Evolutionary conservation across 805 yeast species (phyloP).

Genomic region (Suhomyces xylopsoci): DNA sequence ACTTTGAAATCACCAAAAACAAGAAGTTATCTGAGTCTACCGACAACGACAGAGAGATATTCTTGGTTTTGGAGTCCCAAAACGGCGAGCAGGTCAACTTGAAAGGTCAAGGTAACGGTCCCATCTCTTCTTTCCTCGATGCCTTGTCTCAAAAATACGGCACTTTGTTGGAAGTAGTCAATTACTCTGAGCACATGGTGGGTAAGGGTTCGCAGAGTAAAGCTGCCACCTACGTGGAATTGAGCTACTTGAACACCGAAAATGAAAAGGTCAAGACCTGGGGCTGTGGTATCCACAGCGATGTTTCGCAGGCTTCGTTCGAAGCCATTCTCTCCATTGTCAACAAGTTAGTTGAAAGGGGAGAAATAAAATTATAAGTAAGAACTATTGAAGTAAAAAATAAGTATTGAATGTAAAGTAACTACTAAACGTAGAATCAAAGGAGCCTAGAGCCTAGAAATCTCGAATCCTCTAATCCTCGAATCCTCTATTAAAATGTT

Average conservation of each 20-base stretch:
- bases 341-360: slow-evolving; percentile 22
- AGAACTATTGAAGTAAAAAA: too few relatives aligned
- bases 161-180: slow-evolving; percentile 56
- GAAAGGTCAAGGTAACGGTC: slow-evolving; percentile 72
- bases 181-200: slow-evolving; percentile 70
- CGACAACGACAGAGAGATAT: slow-evolving; percentile 19
- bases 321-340: slow-evolving; percentile 26
- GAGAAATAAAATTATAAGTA: slow-evolving; percentile 19
- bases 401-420: too few relatives aligned
- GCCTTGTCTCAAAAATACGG: slow-evolving; percentile 55
- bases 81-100: slow-evolving; percentile 20
- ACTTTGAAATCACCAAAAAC: slow-evolving; percentile 22
- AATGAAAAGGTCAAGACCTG: slow-evolving; percentile 33
- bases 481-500: too few relatives aligned
- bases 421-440: too few relatives aligned
- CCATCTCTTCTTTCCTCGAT: slow-evolving; percentile 68
- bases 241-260: slow-evolving; percentile 32
- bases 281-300: slow-evolving; percentile 45
- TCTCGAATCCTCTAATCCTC: too few relatives aligned
- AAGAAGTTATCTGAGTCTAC: slow-evolving; percentile 8
- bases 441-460: too few relatives aligned
- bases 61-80: slow-evolving; percentile 17
- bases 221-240: slow-evolving; percentile 74
- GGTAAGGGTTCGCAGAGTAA: slow-evolving; percentile 68
- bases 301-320: slow-evolving; percentile 41